phyloP scores from a whole-genome alignment of 1,284 basidiomycete genomes.

The Peniophora sp. region DNA sequence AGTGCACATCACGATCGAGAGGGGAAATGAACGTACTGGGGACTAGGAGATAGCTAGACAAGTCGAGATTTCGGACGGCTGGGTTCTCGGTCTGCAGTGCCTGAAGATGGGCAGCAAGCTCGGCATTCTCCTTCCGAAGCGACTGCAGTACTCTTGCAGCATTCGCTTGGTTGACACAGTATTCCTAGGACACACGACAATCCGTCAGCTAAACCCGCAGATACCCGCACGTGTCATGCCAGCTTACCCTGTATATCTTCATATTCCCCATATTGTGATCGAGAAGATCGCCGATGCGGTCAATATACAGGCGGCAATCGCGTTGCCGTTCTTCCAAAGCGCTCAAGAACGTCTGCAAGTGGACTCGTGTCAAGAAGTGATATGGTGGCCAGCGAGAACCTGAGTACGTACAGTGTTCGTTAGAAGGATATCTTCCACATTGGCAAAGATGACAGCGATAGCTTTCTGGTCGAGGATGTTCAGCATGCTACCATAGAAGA shows the following conservation, averaged over 20 bases:
- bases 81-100: conserved; percentile 61
- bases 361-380: conserved; percentile 5
- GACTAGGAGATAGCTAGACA: conserved; percentile 85
- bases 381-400: neutral
- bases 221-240: conserved; percentile 11
- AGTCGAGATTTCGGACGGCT: conserved; percentile 73
- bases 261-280: conserved; percentile 69
- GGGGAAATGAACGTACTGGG: conserved; percentile 59
- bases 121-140: conserved; percentile 59
- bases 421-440: conserved; percentile 85
- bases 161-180: conserved; percentile 84
- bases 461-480: conserved; percentile 72
- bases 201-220: neutral
- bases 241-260: conserved; percentile 64
- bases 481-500: conserved; percentile 81
- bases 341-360: conserved; percentile 64
- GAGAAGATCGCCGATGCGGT: conserved; percentile 82
- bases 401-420: conserved; percentile 64
- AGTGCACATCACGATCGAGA: neutral
- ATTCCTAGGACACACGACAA: conserved; percentile 44
- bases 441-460: conserved; percentile 82
- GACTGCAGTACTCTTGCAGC: conserved; percentile 77
- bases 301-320: conserved; percentile 83
- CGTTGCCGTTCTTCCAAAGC: conserved; percentile 88
- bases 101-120: conserved; percentile 62